A percentile compares a stretch with the other conserved stretches of the same genome.
phyloP scores from a whole-genome alignment of 345 rosid species.

The Corymbia maculata region DNA sequence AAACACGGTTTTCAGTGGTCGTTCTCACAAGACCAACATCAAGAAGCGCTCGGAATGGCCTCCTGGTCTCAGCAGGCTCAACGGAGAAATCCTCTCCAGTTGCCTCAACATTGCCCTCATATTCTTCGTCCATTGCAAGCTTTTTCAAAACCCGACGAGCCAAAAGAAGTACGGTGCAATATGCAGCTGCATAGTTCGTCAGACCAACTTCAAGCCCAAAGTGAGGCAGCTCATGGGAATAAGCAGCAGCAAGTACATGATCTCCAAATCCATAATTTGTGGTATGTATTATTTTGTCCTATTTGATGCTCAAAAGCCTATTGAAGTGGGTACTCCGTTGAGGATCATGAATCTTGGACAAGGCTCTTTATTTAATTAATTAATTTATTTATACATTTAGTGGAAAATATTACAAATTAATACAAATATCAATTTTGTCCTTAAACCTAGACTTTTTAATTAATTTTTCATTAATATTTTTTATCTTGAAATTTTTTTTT shows the following conservation, averaged over 20 bases:
- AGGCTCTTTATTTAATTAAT: no score
- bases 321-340: no score
- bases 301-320: no score
- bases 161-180: conserved; percentile 74
- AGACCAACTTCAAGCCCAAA: conserved; percentile 66
- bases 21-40: conserved; percentile 72
- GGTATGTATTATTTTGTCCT: no score
- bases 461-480: no score
- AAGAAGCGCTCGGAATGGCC: conserved; percentile 84
- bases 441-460: not conserved
- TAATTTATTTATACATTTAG: no score
- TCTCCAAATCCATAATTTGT: no score
- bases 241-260: conserved; percentile 52
- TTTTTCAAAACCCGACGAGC: conserved; percentile 62
- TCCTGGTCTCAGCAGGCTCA: conserved; percentile 59
- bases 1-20: conserved; percentile 70
- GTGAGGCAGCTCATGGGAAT: conserved; percentile 50
- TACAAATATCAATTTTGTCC: no score
- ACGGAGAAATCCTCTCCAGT: conserved; percentile 83
- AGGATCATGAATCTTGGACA: no score
- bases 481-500: no score
- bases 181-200: conserved; percentile 69
- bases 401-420: not conserved
- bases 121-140: conserved; percentile 64
- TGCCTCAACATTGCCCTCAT: conserved; percentile 75